Percentiles rank a stretch among this genome's conserved stretches.
Conservation (phyloP, 2,329 filamentous ascomycete genomes). For the Colletotrichum truncatum region DNA sequence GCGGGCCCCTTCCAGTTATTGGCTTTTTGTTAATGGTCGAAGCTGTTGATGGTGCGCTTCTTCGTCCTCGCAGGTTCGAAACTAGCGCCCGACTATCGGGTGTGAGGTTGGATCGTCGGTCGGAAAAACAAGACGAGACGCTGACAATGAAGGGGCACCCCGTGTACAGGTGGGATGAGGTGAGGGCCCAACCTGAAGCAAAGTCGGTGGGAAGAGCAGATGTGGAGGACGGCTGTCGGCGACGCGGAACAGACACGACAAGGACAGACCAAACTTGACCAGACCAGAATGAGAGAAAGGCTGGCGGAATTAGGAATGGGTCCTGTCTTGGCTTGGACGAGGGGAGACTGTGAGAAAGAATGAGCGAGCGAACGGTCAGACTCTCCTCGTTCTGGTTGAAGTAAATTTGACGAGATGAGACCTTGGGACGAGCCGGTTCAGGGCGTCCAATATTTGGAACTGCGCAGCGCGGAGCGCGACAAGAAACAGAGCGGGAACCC, state of each 20-base stretch:
- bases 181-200: slow-evolving; percentile 22
- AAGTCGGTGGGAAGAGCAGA: slow-evolving; percentile 18
- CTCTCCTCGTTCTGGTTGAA: slow-evolving; percentile 17
- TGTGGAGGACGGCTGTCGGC: slow-evolving; percentile 12
- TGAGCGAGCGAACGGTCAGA: slow-evolving; percentile 24
- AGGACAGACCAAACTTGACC: slow-evolving; percentile 5
- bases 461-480: slow-evolving; percentile 19
- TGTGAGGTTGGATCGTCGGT: slow-evolving; percentile 18
- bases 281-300: slow-evolving; percentile 22
- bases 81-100: slow-evolving; percentile 25
- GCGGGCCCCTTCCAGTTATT: slow-evolving; percentile 13
- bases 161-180: slow-evolving; percentile 18
- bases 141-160: slow-evolving; percentile 1
- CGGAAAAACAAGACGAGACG: slow-evolving; percentile 18
- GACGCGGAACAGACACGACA: background rate
- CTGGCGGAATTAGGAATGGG: slow-evolving; percentile 24
- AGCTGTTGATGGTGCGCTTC: slow-evolving; percentile 18
- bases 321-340: slow-evolving; percentile 29
- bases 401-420: slow-evolving; percentile 37
- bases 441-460: slow-evolving; percentile 27
- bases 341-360: slow-evolving; percentile 10
- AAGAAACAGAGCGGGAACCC: background rate
- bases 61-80: slow-evolving; percentile 12
- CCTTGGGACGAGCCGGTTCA: slow-evolving; percentile 33
- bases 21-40: background rate